Conservation (phyloP, 2,329 filamentous ascomycete genomes). For the Xenosphaeropsis pyriputrescens region DNA sequence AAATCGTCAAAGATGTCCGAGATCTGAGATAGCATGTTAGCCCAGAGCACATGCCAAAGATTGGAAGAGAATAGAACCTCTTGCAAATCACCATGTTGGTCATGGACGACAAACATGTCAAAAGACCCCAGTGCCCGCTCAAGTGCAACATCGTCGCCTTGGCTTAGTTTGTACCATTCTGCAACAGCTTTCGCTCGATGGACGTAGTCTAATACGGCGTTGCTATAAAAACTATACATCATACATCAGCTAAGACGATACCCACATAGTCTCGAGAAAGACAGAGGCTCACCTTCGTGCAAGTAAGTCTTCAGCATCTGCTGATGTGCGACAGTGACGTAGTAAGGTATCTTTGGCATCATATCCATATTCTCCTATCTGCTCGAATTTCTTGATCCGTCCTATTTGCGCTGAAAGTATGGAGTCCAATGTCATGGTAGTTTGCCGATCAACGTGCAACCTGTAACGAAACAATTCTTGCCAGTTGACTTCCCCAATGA, state of each 20-base stretch:
- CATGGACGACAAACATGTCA: slow-evolving; percentile 76
- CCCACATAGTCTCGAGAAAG: neutral
- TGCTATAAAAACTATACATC: slow-evolving; percentile 54
- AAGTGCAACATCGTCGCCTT: slow-evolving; percentile 37
- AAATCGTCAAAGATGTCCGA: slow-evolving; percentile 49
- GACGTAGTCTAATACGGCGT: slow-evolving; percentile 60
- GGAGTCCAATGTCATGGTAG: slow-evolving; percentile 42
- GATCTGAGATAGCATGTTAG: slow-evolving; percentile 29
- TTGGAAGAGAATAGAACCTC: slow-evolving; percentile 33
- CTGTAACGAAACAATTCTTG: slow-evolving; percentile 49
- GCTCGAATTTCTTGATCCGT: slow-evolving; percentile 54
- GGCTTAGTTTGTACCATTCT: slow-evolving; percentile 51
- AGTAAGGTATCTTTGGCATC: slow-evolving; percentile 80
- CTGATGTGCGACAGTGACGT: slow-evolving; percentile 39
- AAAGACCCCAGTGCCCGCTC: slow-evolving; percentile 70
- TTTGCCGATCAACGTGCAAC: slow-evolving; percentile 32
- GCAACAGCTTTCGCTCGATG: slow-evolving; percentile 68
- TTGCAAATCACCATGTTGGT: slow-evolving; percentile 56
- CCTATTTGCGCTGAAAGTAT: slow-evolving; percentile 58
- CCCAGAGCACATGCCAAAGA: slow-evolving; percentile 9
- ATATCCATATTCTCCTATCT: slow-evolving; percentile 61
- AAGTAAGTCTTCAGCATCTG: slow-evolving; percentile 56
- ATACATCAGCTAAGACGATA: slow-evolving; percentile 5
- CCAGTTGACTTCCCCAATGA: slow-evolving; percentile 54
- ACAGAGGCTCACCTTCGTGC: slow-evolving; percentile 42